phyloP scores from a whole-genome alignment of 2,329 filamentous ascomycete species.

The Neonectria punicea region DNA sequence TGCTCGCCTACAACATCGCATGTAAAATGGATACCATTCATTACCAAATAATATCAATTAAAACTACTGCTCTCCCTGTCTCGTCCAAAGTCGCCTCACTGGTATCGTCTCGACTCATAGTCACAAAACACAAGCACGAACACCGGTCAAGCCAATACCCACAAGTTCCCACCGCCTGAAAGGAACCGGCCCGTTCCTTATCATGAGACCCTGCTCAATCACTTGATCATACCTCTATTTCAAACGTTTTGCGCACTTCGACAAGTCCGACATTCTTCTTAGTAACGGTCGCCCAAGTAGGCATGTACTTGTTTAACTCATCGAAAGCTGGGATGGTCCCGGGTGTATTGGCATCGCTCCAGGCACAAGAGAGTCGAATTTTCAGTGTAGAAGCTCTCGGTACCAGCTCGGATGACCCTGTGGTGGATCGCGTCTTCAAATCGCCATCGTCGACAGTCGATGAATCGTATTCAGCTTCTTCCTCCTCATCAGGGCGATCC shows the following conservation, averaged over 20 bases:
- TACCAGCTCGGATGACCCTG: neutral
- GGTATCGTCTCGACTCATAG: neutral
- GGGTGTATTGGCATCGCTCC: constrained; percentile 83
- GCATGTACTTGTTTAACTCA: constrained; percentile 80
- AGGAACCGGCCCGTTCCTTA: too few relatives aligned
- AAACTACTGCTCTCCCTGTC: constrained; percentile 11
- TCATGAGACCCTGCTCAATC: neutral
- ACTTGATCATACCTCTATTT: constrained; percentile 15
- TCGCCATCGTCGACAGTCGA: constrained; percentile 22
- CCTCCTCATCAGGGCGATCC: neutral
- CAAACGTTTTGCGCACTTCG: constrained; percentile 76
- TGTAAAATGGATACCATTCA: neutral
- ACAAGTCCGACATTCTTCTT: constrained; percentile 84
- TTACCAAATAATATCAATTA: constrained; percentile 15
- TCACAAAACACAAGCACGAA: neutral
- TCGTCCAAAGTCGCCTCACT: neutral
- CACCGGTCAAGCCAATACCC: neutral
- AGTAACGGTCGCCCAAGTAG: constrained; percentile 80
- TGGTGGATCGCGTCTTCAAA: constrained; percentile 25
- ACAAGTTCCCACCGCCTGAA: neutral
- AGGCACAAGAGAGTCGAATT: constrained; percentile 80
- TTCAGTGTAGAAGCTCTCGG: constrained; percentile 53
- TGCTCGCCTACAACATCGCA: neutral
- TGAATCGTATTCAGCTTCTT: neutral
- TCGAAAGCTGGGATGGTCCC: constrained; percentile 84